Evolutionary conservation across 83 land plant species (phyloP), one percentile per base, ranked within the genome.

Genomic region (Diphasiastrum complanatum): DNA sequence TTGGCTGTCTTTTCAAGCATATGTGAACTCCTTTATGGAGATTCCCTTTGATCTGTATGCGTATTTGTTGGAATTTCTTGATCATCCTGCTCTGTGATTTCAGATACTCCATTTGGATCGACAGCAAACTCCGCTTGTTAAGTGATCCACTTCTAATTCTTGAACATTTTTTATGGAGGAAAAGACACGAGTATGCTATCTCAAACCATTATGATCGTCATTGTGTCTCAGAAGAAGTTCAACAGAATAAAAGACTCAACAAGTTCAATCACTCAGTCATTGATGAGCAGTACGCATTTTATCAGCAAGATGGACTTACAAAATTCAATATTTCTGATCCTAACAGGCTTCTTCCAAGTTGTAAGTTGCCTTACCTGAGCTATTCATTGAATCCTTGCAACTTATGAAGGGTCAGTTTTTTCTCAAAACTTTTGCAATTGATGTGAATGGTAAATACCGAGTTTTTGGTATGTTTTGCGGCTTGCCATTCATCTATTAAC

Each of bases 151-250:
- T 83, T 68, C 76, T 76, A 40, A 85, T 93, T n/a, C 49, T 93
- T 53, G 96, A 93, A 49, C 77, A 81, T 60, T 89, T 89, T 61
- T 63, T 93, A 56, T 93, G 96, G 99, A 74, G 89, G 24, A 65
- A 63, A 12, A 65, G 60, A 31, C 64, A 81, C 59, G 99, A 93
- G 56, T 93, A 85, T 79, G 96, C 99, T 28, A 93, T 93, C 60
- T 93, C 99, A 64, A 93, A 83, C 33, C 99, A 93, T 65, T 93
- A 93, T 75, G 91, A 86, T 61, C 85, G 99, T 3, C 95, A 85
- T 47, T 93, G 99, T 78, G 96, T 93, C 29, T 93, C 96, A 96
- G 99, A 93, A 38, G 99, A 93, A 55, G 99, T 93, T 36, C 72
- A 71, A 12, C 99, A 89, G 54, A 93, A 93, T 79, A 93, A 89